Base-by-base conservation (phyloP, 2,329 filamentous ascomycete genomes). In the Neonectria hederae region DNA sequence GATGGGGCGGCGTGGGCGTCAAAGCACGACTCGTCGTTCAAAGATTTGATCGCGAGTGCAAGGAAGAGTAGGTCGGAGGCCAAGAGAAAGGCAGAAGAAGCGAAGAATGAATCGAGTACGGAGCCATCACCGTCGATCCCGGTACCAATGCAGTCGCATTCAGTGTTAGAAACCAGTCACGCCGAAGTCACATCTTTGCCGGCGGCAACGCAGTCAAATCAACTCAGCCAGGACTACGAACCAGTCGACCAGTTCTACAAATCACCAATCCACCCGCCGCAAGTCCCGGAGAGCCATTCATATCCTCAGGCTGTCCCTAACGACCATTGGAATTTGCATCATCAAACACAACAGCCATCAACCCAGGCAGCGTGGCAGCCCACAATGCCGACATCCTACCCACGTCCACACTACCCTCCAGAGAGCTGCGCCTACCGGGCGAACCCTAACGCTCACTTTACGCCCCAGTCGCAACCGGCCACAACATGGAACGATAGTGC, bases 21-120 rank as follows among this genome's bases (percentile, higher is more conserved):
- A 8, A 89, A 84, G 65, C 91, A 98, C 78, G 89, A 89, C 52
- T 82, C 81, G 19, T 90, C 93, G 1, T 99, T 97, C 76, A 89
- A 90, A 65, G 86, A 91, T 46, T 78, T 99, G 48, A 95, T 98
- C 72, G 90, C 89, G 3, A 89, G 86, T 70, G 96, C 95, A 17
- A 87, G 87, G 65, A 83, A 82, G 77, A 87, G 85, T 71, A 86
- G 82, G 72, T 69, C 70, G 51, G 81, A 79, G 35, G 77, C 80
- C 2, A 75, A 76, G 45, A 76, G 76, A 21, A 76, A 75, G 58
- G 49, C 63, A 1, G 72, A 74, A 26, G 64, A 71, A n/a, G 65
- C 42, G 10, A 58, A 62, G 8, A 65, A 59, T 9, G 65, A 68
- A 21, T 35, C 63, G 4, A 48, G 19, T 17, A 17, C 45, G 8